A percentile compares a stretch with the other conserved stretches of the same genome.
Conservation (phyloP, 2,329 filamentous ascomycete species). For the Blastomyces parvus region DNA sequence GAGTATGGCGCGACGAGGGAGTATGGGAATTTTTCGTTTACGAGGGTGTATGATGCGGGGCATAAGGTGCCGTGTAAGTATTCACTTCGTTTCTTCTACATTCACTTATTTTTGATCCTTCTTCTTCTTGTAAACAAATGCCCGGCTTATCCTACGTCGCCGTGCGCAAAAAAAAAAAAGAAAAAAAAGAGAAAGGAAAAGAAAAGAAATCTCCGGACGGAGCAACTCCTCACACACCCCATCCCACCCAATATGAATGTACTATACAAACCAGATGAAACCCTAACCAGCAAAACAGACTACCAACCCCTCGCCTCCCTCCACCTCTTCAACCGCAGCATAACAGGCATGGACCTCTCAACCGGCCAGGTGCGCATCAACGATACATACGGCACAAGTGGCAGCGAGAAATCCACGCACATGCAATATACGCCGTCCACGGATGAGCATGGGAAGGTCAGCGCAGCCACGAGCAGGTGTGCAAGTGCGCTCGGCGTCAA, state of each 20-base stretch:
- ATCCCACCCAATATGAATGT: too few species aligned
- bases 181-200: too few species aligned
- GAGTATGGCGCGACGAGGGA: slow-evolving; percentile 35
- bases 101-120: too few species aligned
- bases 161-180: too few species aligned
- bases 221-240: too few species aligned
- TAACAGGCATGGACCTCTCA: slow-evolving; percentile 44
- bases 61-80: slow-evolving; percentile 27
- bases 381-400: slow-evolving; percentile 32
- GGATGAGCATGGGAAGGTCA: not conserved
- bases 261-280: not conserved
- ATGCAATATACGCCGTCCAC: slow-evolving; percentile 30
- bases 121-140: too few species aligned
- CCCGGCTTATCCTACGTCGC: too few species aligned
- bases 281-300: slow-evolving; percentile 28
- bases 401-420: slow-evolving; percentile 36
- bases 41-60: slow-evolving; percentile 27
- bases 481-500: not conserved
- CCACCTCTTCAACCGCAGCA: slow-evolving; percentile 52
- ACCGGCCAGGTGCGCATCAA: slow-evolving; percentile 38
- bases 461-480: too few species aligned
- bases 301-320: slow-evolving; percentile 54
- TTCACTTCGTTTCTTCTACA: too few species aligned
- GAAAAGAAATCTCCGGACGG: too few species aligned
- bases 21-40: slow-evolving; percentile 34